Conservation (phyloP, 768 basidiomycete species). For the Trametes sanguinea region DNA sequence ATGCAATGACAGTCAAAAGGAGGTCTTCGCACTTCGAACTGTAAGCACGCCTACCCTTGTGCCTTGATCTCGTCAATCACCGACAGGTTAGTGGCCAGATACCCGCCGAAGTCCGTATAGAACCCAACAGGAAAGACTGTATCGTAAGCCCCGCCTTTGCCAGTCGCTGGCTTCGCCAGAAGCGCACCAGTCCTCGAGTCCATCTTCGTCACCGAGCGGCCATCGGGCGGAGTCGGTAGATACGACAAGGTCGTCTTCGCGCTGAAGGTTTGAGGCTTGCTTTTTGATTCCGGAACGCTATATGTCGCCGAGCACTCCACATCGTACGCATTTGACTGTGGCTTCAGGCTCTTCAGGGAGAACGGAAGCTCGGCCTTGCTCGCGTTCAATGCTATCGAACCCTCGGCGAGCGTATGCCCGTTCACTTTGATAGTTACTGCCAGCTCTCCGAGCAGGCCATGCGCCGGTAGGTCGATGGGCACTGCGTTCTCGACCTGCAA, state of each 20-base stretch:
- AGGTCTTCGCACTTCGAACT: no score
- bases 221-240: conserved; percentile 39
- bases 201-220: conserved; percentile 48
- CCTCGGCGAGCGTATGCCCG: conserved; percentile 26
- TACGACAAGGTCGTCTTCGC: conserved; percentile 39
- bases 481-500: conserved; percentile 37
- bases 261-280: conserved; percentile 35
- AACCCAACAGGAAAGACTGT: conserved; percentile 71
- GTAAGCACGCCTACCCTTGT: conserved; percentile 44
- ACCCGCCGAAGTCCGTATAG: conserved; percentile 62
- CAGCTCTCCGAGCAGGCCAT: conserved; percentile 18
- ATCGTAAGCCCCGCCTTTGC: conserved; percentile 29
- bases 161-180: conserved; percentile 38
- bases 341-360: conserved; percentile 32
- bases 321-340: conserved; percentile 34
- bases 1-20: no score
- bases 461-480: conserved; percentile 31
- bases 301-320: conserved; percentile 41
- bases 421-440: conserved; percentile 37
- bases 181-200: conserved; percentile 49
- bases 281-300: conserved; percentile 9
- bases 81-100: conserved; percentile 53
- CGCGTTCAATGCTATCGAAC: conserved; percentile 41
- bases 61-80: conserved; percentile 56
- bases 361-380: conserved; percentile 39